Conservation (phyloP, 2,329 filamentous ascomycete genomes). For the Ophiostoma angusticollis region DNA sequence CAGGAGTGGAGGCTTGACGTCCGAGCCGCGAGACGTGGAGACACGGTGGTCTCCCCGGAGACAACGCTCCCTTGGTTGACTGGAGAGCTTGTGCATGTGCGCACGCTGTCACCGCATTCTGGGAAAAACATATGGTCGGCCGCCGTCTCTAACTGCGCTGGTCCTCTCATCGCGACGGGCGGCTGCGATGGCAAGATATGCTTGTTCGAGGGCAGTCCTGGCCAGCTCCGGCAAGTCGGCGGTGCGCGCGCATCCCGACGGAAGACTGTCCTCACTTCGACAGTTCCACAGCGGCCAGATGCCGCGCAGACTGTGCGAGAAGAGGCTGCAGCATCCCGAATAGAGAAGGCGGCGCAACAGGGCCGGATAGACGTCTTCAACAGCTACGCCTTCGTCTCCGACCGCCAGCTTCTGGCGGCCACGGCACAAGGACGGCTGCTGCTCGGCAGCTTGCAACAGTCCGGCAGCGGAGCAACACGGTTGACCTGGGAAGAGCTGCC, state of each 20-base stretch:
- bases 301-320: not conserved
- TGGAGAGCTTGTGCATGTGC: conserved; percentile 35
- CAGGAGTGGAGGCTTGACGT: conserved; percentile 57
- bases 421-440: conserved; percentile 13
- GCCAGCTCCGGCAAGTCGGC: too few relatives aligned
- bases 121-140: conserved; percentile 90
- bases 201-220: conserved; percentile 23
- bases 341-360: conserved; percentile 1
- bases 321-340: not conserved
- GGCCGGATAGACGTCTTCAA: conserved; percentile 13
- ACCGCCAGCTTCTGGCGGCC: conserved; percentile 57
- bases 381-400: conserved; percentile 52
- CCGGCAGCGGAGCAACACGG: not conserved
- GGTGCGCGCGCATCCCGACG: too few relatives aligned
- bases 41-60: too few relatives aligned
- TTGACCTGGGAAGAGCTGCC: conserved; percentile 32
- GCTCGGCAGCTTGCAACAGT: conserved; percentile 6
- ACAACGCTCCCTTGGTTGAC: not conserved
- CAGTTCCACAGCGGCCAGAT: not conserved
- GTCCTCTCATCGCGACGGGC: conserved; percentile 51
- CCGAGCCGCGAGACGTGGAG: too few relatives aligned
- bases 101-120: conserved; percentile 51
- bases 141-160: conserved; percentile 25
- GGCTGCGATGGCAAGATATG: conserved; percentile 68
- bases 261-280: too few relatives aligned